Conservation (phyloP, 2,329 filamentous ascomycete species). For the Xylaria sp. region DNA sequence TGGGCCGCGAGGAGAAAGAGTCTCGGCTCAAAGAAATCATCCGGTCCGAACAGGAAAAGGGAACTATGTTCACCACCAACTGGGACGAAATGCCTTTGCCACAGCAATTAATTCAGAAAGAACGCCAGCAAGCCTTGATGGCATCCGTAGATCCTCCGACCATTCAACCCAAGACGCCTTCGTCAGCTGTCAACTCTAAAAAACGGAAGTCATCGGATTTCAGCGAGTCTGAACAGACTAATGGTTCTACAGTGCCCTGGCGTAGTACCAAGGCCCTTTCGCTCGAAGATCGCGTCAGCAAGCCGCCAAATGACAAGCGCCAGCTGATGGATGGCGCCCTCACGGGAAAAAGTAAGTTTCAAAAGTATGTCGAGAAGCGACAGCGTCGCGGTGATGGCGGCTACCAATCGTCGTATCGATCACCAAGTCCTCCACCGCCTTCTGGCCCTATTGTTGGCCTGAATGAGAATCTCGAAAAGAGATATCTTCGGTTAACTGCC, state of each 20-base stretch:
- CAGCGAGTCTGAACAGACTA: conserved; percentile 55
- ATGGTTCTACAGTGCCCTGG: conserved; percentile 72
- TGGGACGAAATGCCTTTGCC: conserved; percentile 86
- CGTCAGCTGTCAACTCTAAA: conserved; percentile 53
- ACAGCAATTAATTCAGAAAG: conserved; percentile 78
- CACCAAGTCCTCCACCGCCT: conserved; percentile 61
- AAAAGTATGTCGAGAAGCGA: conserved; percentile 84
- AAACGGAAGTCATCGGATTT: conserved; percentile 84
- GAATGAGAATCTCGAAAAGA: conserved; percentile 85
- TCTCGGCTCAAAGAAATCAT: conserved; percentile 85
- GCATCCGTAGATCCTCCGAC: conserved; percentile 31
- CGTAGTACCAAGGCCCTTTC: conserved; percentile 64
- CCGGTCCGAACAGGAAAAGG: conserved; percentile 75
- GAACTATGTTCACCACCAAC: conserved; percentile 74
- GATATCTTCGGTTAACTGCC: conserved; percentile 90
- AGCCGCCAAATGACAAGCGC: conserved; percentile 57
- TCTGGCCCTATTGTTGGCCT: conserved; percentile 82
- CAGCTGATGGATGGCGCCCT: conserved; percentile 49
- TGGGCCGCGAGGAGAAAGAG: conserved; percentile 75
- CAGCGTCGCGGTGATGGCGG: conserved; percentile 82
- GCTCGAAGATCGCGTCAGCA: conserved; percentile 79
- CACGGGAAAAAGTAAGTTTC: conserved; percentile 79
- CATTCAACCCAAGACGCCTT: conserved; percentile 23
- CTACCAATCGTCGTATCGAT: conserved; percentile 61
- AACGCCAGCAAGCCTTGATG: conserved; percentile 61